Evolutionary conservation across 371 early-diverging fungal genomes (phyloP).

Genomic region (Actinomortierella ambigua): DNA sequence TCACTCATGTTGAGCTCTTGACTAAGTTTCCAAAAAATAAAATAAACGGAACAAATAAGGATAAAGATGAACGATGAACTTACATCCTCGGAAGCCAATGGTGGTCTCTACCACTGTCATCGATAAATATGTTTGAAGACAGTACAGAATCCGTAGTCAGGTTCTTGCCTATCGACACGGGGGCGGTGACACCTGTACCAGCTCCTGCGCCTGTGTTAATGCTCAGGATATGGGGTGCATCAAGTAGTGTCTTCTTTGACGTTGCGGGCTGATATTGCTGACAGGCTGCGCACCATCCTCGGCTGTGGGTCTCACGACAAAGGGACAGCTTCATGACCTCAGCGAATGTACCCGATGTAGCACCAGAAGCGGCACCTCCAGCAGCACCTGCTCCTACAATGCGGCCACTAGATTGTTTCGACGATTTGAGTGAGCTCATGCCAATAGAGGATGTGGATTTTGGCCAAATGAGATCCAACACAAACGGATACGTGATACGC

Average conservation of each 20-base stretch:
- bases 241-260: slow-evolving; percentile 64
- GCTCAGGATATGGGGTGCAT: slow-evolving; percentile 66
- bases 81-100: slow-evolving; percentile 51
- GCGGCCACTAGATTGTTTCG: too few species aligned
- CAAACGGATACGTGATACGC: slow-evolving; percentile 75
- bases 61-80: too few species aligned
- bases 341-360: slow-evolving; percentile 45
- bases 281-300: slow-evolving; percentile 82
- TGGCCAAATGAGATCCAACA: slow-evolving; percentile 79
- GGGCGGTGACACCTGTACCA: slow-evolving; percentile 53
- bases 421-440: too few species aligned
- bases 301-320: slow-evolving; percentile 72
- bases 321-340: slow-evolving; percentile 72
- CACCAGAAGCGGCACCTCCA: too few species aligned
- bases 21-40: too few species aligned
- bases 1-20: too few species aligned
- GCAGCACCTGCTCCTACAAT: too few species aligned
- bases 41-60: too few species aligned
- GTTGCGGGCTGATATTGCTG: slow-evolving; percentile 73
- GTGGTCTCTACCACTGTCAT: slow-evolving; percentile 32
- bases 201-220: slow-evolving; percentile 76
- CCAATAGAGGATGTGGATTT: slow-evolving; percentile 21
- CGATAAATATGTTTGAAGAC: slow-evolving; percentile 17
- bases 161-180: slow-evolving; percentile 31
- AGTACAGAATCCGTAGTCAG: not conserved